These are phyloP conservation scores for Austroboletus novae-zelandiae DNA, from an alignment of 1,284 basidiomycete species.

Conservation along the genomic window DNA sequence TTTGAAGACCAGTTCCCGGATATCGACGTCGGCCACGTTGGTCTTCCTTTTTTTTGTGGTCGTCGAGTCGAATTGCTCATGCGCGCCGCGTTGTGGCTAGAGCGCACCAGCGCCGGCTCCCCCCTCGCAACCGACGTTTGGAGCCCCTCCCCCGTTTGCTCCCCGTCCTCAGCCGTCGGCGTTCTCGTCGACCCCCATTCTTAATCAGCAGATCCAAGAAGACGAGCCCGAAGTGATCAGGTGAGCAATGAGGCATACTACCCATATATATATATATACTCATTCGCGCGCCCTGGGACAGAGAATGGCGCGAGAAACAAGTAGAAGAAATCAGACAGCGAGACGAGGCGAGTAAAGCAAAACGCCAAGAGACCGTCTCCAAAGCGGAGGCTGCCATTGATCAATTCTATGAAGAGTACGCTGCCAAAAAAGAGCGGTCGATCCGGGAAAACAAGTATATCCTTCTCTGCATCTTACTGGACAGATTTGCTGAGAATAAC, in stretches of 20 bases:
- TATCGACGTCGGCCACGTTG: slow-evolving; percentile 60
- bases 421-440: slow-evolving; percentile 87
- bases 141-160: slow-evolving; percentile 57
- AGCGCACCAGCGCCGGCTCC: slow-evolving; percentile 10
- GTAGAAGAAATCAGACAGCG: slow-evolving; percentile 79
- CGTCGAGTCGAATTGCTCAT: not conserved
- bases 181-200: slow-evolving; percentile 67
- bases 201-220: slow-evolving; percentile 67
- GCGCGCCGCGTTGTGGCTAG: too few relatives aligned
- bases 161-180: slow-evolving; percentile 71
- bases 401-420: slow-evolving; percentile 94
- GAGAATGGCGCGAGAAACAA: slow-evolving; percentile 88
- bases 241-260: slow-evolving; percentile 20
- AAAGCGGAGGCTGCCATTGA: slow-evolving; percentile 94
- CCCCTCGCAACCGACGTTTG: slow-evolving; percentile 42
- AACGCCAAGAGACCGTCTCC: slow-evolving; percentile 82
- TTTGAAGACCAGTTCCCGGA: slow-evolving; percentile 94
- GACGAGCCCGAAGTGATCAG: slow-evolving; percentile 90
- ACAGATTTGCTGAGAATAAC: slow-evolving; percentile 1
- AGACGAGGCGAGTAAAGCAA: slow-evolving; percentile 76
- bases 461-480: not conserved
- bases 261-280: too few relatives aligned
- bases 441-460: slow-evolving; percentile 93
- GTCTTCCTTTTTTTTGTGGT: slow-evolving; percentile 21
- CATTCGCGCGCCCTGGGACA: slow-evolving; percentile 29